phyloP scores from a whole-genome alignment of 257 asterid species.

The Coffea eugenioides region DNA sequence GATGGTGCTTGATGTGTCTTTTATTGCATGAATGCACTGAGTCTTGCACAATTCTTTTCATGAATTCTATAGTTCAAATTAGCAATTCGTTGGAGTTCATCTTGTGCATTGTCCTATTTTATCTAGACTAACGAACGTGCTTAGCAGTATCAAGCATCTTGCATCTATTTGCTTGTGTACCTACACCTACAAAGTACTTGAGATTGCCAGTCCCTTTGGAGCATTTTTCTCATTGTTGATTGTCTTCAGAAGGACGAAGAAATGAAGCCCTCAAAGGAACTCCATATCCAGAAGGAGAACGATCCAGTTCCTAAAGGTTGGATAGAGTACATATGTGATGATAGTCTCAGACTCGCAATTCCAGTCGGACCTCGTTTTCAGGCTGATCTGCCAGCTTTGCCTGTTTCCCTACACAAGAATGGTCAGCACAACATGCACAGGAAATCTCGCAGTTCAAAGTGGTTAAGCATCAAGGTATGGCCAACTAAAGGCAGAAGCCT shows the following conservation, averaged over 20 bases:
- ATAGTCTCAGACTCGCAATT: slow-evolving; percentile 11
- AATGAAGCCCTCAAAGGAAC: slow-evolving; percentile 1
- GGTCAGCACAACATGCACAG: not conserved
- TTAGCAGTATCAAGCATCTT: not conserved
- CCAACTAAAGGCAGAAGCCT: slow-evolving; percentile 9
- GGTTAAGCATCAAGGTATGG: slow-evolving; percentile 47
- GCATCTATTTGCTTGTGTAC: not conserved
- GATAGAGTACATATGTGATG: slow-evolving; percentile 29
- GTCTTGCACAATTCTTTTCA: not conserved
- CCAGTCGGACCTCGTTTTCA: slow-evolving; percentile 41
- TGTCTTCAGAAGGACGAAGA: too few relatives aligned
- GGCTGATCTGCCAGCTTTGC: not conserved
- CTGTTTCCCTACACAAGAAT: not conserved
- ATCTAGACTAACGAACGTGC: not conserved
- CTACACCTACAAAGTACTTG: not conserved
- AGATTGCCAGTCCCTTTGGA: not conserved
- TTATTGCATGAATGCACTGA: not conserved
- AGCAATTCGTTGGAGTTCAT: not conserved
- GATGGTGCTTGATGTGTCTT: not conserved
- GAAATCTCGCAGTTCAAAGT: slow-evolving; percentile 30
- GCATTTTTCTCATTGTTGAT: not conserved
- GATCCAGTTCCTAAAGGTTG: slow-evolving; percentile 13
- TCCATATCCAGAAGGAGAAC: not conserved
- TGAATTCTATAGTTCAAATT: not conserved
- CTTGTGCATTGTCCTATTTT: not conserved